phyloP scores from a whole-genome alignment of 768 basidiomycete genomes.

The Termitomyces sp. region DNA sequence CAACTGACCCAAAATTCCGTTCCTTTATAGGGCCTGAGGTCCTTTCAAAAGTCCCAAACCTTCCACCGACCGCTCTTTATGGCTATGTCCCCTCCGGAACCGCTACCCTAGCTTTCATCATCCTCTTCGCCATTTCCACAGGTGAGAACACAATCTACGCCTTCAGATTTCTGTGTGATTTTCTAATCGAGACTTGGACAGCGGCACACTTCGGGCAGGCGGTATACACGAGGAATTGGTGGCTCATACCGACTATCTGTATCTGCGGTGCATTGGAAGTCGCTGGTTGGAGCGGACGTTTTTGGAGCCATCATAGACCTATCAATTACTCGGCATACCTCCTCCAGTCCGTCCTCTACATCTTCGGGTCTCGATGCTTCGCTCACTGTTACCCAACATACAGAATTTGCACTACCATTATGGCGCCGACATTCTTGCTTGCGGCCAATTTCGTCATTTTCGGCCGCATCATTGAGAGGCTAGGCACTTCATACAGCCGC shows the following conservation, averaged over 20 bases:
- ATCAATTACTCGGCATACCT: constrained; percentile 23
- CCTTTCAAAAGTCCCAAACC: not conserved
- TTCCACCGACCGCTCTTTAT: constrained; percentile 20
- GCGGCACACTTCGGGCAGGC: constrained; percentile 46
- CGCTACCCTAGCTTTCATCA: constrained; percentile 34
- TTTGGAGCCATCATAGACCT: constrained; percentile 43
- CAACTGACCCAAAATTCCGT: not conserved
- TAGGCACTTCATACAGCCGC: constrained; percentile 49
- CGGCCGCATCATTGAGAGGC: constrained; percentile 35
- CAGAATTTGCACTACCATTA: constrained; percentile 41
- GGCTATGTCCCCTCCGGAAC: constrained; percentile 36
- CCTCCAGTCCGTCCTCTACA: constrained; percentile 31
- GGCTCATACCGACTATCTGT: constrained; percentile 45
- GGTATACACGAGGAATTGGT: constrained; percentile 43
- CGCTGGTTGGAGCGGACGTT: constrained; percentile 50
- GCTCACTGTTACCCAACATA: not conserved
- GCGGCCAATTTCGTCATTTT: constrained; percentile 57
- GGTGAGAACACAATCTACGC: constrained; percentile 18
- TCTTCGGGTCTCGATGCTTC: not conserved
- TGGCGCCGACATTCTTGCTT: constrained; percentile 54
- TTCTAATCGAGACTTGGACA: constrained; percentile 13
- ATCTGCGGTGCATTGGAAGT: constrained; percentile 47
- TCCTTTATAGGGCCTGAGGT: not conserved
- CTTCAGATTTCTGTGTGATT: not conserved
- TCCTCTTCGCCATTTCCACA: constrained; percentile 34